Evolutionary conservation across 176 grass and related monocot species (phyloP).

Genomic region (Echinochloa phyllopogon): DNA sequence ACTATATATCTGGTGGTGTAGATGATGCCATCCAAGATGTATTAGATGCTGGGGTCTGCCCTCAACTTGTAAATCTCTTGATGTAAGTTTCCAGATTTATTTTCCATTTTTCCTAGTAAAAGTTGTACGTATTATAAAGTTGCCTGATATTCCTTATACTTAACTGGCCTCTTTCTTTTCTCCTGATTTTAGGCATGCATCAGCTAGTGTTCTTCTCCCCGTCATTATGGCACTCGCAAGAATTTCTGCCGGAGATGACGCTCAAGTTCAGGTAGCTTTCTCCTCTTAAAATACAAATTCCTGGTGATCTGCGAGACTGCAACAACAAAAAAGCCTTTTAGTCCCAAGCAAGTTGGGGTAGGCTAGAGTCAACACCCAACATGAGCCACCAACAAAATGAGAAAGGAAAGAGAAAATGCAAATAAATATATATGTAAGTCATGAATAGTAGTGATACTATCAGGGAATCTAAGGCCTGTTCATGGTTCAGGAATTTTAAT

Average conservation of each 20-base stretch:
- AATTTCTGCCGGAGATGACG: slow-evolving; percentile 76
- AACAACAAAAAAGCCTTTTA: background rate
- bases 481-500: background rate
- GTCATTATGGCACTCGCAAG: slow-evolving; percentile 56
- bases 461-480: background rate
- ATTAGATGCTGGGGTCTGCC: slow-evolving; percentile 59
- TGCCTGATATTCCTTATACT: background rate
- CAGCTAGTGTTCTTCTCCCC: slow-evolving; percentile 64
- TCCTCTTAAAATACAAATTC: slow-evolving; percentile 20
- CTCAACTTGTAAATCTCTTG: slow-evolving; percentile 74
- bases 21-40: slow-evolving; percentile 57
- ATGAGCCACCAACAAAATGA: background rate
- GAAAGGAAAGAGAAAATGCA: background rate
- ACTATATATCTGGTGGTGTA: slow-evolving; percentile 53
- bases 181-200: slow-evolving; percentile 59
- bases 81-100: slow-evolving; percentile 54
- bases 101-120: slow-evolving; percentile 38
- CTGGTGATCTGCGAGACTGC: slow-evolving; percentile 8
- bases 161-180: background rate
- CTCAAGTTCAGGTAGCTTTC: slow-evolving; percentile 63
- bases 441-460: background rate
- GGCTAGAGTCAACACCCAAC: background rate
- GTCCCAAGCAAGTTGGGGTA: background rate
- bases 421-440: background rate
- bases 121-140: background rate